These are phyloP conservation scores for Manihot esculenta DNA, from an alignment of 441 rosid species.

Conservation along the genomic window DNA sequence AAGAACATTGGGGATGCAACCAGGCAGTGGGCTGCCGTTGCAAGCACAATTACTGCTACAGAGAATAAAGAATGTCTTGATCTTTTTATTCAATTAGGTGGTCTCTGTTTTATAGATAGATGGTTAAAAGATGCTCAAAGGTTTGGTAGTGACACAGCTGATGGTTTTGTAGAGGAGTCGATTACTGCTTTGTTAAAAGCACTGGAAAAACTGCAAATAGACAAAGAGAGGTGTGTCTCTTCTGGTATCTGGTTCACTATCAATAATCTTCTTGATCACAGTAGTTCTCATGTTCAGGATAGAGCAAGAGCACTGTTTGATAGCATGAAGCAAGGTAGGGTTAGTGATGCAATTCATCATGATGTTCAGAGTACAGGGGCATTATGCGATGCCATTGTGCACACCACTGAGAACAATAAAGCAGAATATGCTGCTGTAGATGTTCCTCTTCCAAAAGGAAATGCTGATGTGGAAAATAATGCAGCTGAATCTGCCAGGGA, in stretches of 20 bases:
- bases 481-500: conserved; percentile 36
- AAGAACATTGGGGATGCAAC: conserved; percentile 72
- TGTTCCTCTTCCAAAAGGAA: conserved; percentile 39
- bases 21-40: conserved; percentile 94
- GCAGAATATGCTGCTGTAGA: conserved; percentile 37
- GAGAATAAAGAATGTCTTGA: conserved; percentile 90
- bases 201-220: conserved; percentile 70
- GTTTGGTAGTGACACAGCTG: conserved; percentile 45
- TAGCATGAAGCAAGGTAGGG: conserved; percentile 58
- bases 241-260: conserved; percentile 80
- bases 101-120: conserved; percentile 65
- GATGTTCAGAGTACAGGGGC: conserved; percentile 39
- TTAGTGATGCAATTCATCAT: conserved; percentile 31
- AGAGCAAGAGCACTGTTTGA: conserved; percentile 62
- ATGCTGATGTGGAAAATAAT: conserved; percentile 36
- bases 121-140: conserved; percentile 77
- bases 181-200: conserved; percentile 69
- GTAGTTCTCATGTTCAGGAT: conserved; percentile 61
- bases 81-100: conserved; percentile 83
- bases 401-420: conserved; percentile 27
- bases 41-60: conserved; percentile 77
- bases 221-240: conserved; percentile 60
- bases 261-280: conserved; percentile 66
- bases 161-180: conserved; percentile 67
- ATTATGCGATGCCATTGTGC: conserved; percentile 24